Evolutionary conservation across 257 asterid species (phyloP), one percentile per base, ranked within the genome.

Genomic region (Orobanche coerulescens): DNA sequence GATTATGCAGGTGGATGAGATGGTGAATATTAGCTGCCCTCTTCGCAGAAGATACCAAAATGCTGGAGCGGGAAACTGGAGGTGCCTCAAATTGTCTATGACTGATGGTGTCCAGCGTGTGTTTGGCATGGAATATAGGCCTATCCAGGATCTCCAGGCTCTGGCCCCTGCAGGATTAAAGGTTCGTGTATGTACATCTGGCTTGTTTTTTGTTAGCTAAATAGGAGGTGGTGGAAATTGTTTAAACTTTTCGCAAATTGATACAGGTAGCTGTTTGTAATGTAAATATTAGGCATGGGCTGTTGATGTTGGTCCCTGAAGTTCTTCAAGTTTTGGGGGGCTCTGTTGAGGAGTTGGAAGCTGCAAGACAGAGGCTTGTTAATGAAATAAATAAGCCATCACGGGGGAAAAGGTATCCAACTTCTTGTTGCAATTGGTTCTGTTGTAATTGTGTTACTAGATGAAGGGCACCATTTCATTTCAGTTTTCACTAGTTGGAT

Each of bases 81-180:
- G 97, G 73, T 93, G 98, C 65, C 92, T 93, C 66, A 93, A 93
- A 76, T 71, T 93, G 65, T 89, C 95, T 31, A 84, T 93, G 92
- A 93, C 95, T 0, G 98, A 93, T 84, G 98, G 98, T 16, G 75
- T 82, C 33, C 98, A 86, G 65, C 94, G 86, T 15, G 88, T 92
- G 68, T 88, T 86, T 78, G 98, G 89, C 73, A 92, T 88, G 91
- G 98, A 92, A 79, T 92, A 92, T 75, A 83, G 97, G 70, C 86
- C 95, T 15, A 80, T 88, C 69, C 79, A 84, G 67, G 91, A 82
- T 77, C 90, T 92, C 69, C 86, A 81, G 28, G 81, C 79, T 72
- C 71, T 87, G 53, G 65, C 91, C 49, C 87, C 84, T 25, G 81
- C 98, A 62, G 98, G 98, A 42, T 34, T 88, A 61, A 92, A 92